Conservation (phyloP, 2,329 filamentous ascomycete species). For the Ophiosphaerella herpotricha region DNA sequence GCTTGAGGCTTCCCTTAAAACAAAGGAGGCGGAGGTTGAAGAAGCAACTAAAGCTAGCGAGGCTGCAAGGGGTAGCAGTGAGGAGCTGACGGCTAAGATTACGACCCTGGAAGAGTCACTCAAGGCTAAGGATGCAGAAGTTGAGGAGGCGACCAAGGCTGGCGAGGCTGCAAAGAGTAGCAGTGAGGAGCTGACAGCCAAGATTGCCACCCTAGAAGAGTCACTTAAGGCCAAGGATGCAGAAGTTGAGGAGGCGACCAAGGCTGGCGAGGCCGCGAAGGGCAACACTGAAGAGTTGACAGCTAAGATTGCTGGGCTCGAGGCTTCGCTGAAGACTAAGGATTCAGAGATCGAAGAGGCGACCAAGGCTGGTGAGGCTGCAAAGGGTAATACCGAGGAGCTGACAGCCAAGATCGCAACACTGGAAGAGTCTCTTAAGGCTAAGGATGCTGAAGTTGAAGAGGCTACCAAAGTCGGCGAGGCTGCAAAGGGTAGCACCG, state of each 20-base stretch:
- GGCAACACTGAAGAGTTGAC: slow-evolving; percentile 17
- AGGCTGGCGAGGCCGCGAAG: slow-evolving; percentile 19
- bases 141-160: slow-evolving; percentile 23
- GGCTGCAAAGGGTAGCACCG: slow-evolving; percentile 15
- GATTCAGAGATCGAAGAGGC: not conserved
- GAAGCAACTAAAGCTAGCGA: slow-evolving; percentile 13
- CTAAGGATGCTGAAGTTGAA: slow-evolving; percentile 17
- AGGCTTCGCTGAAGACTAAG: slow-evolving; percentile 12
- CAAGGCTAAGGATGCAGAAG: slow-evolving; percentile 15
- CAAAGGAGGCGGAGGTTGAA: slow-evolving; percentile 1
- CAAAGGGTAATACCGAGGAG: slow-evolving; percentile 6
- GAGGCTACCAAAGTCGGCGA: slow-evolving; percentile 20
- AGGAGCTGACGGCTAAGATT: slow-evolving; percentile 10
- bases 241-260: slow-evolving; percentile 4
- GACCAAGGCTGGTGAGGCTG: slow-evolving; percentile 13
- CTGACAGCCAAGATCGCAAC: slow-evolving; percentile 6
- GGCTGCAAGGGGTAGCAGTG: slow-evolving; percentile 9
- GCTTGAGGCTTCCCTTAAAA: slow-evolving; percentile 9
- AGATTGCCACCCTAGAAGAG: slow-evolving; percentile 22
- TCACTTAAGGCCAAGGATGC: slow-evolving; percentile 12
- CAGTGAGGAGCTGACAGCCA: slow-evolving; percentile 17
- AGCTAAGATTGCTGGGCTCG: slow-evolving; percentile 21
- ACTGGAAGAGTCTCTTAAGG: slow-evolving; percentile 2
- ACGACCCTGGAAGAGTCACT: slow-evolving; percentile 21
- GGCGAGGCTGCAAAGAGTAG: slow-evolving; percentile 21